Conservation (phyloP, 1,139 yeast genomes). For the Yamadazyma kanchanaburiensis region DNA sequence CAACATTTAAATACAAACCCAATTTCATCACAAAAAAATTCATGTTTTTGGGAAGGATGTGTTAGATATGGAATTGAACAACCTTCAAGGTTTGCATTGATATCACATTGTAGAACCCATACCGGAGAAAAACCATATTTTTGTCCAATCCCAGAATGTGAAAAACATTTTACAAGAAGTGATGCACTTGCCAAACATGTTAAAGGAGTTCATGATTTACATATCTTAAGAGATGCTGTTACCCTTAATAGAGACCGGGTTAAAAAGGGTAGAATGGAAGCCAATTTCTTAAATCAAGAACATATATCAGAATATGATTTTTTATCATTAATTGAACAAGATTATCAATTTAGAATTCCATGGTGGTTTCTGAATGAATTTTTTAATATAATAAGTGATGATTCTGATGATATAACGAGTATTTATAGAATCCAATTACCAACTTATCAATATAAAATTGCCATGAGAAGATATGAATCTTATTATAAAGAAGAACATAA, state of each 20-base stretch:
- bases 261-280: slow-evolving; percentile 20
- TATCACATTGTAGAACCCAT: slow-evolving; percentile 63
- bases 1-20: slow-evolving; percentile 20
- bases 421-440: slow-evolving; percentile 30
- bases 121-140: slow-evolving; percentile 67
- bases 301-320: slow-evolving; percentile 27
- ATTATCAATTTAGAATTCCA: slow-evolving; percentile 34
- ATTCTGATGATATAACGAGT: slow-evolving; percentile 11
- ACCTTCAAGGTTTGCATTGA: slow-evolving; percentile 57
- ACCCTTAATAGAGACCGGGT: slow-evolving; percentile 22
- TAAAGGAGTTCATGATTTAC: slow-evolving; percentile 57
- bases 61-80: slow-evolving; percentile 51
- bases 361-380: slow-evolving; percentile 43
- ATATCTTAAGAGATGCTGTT: slow-evolving; percentile 35
- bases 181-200: slow-evolving; percentile 67
- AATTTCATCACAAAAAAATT: slow-evolving; percentile 31
- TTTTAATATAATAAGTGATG: slow-evolving; percentile 20
- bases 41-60: slow-evolving; percentile 66
- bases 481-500: slow-evolving; percentile 10
- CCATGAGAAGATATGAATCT: slow-evolving; percentile 29
- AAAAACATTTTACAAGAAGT: slow-evolving; percentile 53
- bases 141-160: slow-evolving; percentile 71
- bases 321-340: slow-evolving; percentile 26
- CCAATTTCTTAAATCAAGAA: slow-evolving; percentile 16
- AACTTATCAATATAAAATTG: slow-evolving; percentile 33